Base-by-base conservation (phyloP, 2,329 filamentous ascomycete species). In the Madurella mycetomatis region DNA sequence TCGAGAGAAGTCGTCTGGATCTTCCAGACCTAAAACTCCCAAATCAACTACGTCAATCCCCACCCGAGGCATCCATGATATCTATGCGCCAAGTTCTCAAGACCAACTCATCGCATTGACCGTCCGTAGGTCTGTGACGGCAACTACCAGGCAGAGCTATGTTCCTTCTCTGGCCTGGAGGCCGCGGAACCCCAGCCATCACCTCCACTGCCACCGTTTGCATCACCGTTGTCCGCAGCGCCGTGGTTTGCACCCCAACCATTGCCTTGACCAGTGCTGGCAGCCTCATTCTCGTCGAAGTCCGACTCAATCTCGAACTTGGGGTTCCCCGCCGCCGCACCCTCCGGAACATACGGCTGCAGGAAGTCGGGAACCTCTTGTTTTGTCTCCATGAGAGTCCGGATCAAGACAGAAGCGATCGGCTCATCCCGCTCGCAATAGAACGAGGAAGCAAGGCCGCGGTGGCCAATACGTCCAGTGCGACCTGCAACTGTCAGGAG, bases 381-480 rank as follows among this genome's bases (percentile, higher is more conserved):
- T 5, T 84, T 78, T 5, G 84, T 88, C 72, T 97, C 92, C 0
- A 95, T 66, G 0, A 99, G 77, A 5, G 90, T 84, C 68, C 92
- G 91, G 39, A 90, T 88, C 0, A 99, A 76, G 1, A 87, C 83
- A 9, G 81, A 77, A 0, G 81, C 90, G 41, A 97, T 73, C 2
- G 85, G 80, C 53, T 87, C 82, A 63, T 97, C 88, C 1, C 80
- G 76, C 1, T 92, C 85, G 25, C 86, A 90, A 76, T 87, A 97
- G 74, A 99, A 92, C 0, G 92, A 96, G 0, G 88, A 92, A 0
- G 94, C 92, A 5, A 91, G 74, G 16, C 94, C 94, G 43, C 81
- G 79, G 62, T 96, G 88, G 2, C 94, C 94, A 66, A 96, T 96
- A 50, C 94, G 90, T 51, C 89, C 94, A 62, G 94, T 99, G 57